Evolutionary conservation across 306 rosid species (phyloP), one percentile per base, ranked within the genome.

Genomic region (Fragaria ananassa): DNA sequence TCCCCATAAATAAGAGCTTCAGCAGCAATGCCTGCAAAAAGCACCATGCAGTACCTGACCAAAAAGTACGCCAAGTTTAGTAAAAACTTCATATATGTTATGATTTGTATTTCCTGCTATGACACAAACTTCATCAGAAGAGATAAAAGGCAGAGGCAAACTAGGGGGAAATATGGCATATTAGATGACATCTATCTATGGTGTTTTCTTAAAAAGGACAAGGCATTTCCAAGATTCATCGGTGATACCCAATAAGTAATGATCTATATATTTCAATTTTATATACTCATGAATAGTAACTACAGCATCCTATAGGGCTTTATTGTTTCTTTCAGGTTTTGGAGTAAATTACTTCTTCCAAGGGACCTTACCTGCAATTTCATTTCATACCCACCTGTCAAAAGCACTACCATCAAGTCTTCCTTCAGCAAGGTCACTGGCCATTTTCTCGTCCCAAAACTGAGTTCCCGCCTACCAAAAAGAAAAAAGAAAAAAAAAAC

Each of bases 371-470:
- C 54, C 25, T 14, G 69, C 64, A 71, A 21, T 77, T 70, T 56
- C 70, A 63, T 51, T 72, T 72, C 65, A 54, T 66, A 81, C 84
- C 73, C 82, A 95, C 98, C 98, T 90, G 74, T 92, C 98, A 90
- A 95, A 95, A 72, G 96, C 76, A 58, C 86, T 77, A 71, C 98
- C 97, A 84, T 92, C 92, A 62, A 95, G 90, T 78, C 89, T 85
- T 72, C 98, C 97, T 81, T 89, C 78, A 47, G 93, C 93, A 66
- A 92, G 96, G 75, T 86, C 94, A 61, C 78, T 87, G 75, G 97
- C 94, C 91, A 95, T 85, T 87, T 92, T 90, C 85, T 92, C 97
- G 57, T 95, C 97, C 98, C 98, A 95, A 90, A 95, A 95, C 71
- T 92, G 97, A 74, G 97, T 95, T 83, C 98, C 98, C 57, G 98